phyloP scores from a whole-genome alignment of 2,329 filamentous ascomycete genomes.

The Cladosporium halotolerans region DNA sequence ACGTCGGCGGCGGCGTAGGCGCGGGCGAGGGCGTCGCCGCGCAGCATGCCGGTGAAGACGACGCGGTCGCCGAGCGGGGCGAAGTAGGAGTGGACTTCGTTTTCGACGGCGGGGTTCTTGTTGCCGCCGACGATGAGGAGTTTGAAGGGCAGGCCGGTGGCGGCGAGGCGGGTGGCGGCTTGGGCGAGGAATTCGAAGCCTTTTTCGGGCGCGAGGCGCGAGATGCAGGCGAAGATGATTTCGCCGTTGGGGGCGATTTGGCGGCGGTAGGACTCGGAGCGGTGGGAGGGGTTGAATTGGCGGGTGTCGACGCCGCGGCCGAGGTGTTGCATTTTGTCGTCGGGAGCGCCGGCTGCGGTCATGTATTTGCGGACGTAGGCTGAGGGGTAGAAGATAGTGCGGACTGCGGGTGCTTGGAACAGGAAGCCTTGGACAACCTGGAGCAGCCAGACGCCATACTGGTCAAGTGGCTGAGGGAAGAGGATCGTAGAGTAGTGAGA shows the following conservation, averaged over 20 bases:
- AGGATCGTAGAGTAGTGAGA: constrained; percentile 63
- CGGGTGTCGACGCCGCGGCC: constrained; percentile 60
- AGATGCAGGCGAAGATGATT: constrained; percentile 60
- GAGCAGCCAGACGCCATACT: constrained; percentile 57
- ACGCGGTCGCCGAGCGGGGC: constrained; percentile 50
- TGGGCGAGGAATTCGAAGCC: constrained; percentile 62
- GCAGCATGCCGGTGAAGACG: constrained; percentile 60
- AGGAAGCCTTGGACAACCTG: constrained; percentile 60
- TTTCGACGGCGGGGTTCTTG: constrained; percentile 56
- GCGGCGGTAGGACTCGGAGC: constrained; percentile 47
- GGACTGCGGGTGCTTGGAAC: constrained; percentile 55
- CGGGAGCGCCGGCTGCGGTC: constrained; percentile 49
- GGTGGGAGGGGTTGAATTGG: constrained; percentile 51
- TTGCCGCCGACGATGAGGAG: constrained; percentile 64
- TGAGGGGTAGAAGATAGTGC: constrained; percentile 64
- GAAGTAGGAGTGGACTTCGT: constrained; percentile 57
- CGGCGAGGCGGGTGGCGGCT: constrained; percentile 49
- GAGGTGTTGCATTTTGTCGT: constrained; percentile 53
- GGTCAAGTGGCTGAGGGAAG: constrained; percentile 58
- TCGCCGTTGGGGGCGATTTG: constrained; percentile 56
- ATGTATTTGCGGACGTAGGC: constrained; percentile 58
- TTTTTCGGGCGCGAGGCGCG: constrained; percentile 63
- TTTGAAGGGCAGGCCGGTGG: constrained; percentile 53
- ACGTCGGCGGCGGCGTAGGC: constrained; percentile 62
- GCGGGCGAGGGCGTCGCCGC: constrained; percentile 55